Conservation (phyloP, 2,329 filamentous ascomycete species). For the Rhinocladiella mackenziei region DNA sequence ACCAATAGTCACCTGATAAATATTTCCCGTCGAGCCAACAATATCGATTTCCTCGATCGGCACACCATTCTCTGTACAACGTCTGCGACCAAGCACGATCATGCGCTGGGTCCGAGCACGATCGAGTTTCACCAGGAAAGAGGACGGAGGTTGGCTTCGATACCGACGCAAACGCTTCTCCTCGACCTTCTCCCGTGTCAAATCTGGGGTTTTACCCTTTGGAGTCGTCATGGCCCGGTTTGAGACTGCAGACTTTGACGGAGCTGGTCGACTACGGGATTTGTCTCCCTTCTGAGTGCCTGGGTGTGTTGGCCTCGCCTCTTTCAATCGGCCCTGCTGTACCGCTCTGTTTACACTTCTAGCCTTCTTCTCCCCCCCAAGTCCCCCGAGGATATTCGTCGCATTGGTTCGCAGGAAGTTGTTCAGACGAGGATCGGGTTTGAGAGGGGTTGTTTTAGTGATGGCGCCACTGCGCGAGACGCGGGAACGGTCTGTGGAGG, state of each 20-base stretch:
- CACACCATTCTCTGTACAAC: constrained; percentile 41
- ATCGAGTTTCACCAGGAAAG: constrained; percentile 46
- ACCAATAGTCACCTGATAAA: constrained; percentile 55
- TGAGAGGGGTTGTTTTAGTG: constrained; percentile 1
- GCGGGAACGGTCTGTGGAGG: not conserved
- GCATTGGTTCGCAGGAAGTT: too few species aligned
- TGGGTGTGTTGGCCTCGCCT: too few species aligned
- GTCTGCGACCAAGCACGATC: constrained; percentile 53
- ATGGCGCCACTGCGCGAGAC: not conserved
- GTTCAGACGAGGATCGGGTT: not conserved
- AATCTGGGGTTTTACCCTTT: not conserved
- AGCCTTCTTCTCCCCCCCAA: too few species aligned
- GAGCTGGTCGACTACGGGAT: too few species aligned
- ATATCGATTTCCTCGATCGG: constrained; percentile 53
- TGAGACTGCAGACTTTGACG: too few species aligned
- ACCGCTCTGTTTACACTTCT: too few species aligned
- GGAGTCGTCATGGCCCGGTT: not conserved
- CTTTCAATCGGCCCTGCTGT: too few species aligned
- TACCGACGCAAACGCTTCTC: constrained; percentile 43
- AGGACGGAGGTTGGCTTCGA: constrained; percentile 42
- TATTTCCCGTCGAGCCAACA: constrained; percentile 59
- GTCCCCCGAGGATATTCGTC: too few species aligned
- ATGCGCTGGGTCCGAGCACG: constrained; percentile 52
- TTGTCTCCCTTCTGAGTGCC: too few species aligned
- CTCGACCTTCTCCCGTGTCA: constrained; percentile 1